Evolutionary conservation across 1,284 basidiomycete species (phyloP), one percentile per base, ranked within the genome.

Genomic region (Melampsora larici-populina): DNA sequence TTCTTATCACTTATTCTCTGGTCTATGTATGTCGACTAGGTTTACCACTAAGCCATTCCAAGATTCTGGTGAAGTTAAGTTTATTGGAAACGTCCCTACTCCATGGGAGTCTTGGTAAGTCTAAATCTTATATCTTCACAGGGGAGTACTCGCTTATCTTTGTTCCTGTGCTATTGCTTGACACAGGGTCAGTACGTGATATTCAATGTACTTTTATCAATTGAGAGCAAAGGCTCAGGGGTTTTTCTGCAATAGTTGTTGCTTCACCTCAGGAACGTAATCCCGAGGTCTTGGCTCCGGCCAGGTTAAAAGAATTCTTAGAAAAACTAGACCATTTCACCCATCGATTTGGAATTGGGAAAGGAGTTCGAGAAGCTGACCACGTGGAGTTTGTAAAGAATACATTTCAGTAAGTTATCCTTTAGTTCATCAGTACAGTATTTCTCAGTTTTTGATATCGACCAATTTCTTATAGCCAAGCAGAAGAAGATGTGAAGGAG

Each of bases 61-160:
- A 69, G 65, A 77, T 43, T 78, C 80, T 17, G 68, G 76, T 60
- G 80, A 82, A 31, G 79, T 81, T 8, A 80, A 82, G 51, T 84
- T 94, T 90, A 92, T 96, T 80, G 92, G 92, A 21, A 89, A 89
- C 5, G 90, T 94, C 0, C 91, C 90, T 51, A 98, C 95, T 0
- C 96, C 96, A 0, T 99, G 96, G 96, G 92, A 94, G 21, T 94
- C 92, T 1, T 99, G 96, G 96, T 86, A 92, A 77, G 71, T n/a
- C 40, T 43, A 8, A 7, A 58, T 1, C n/a, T 13, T 18, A 58
- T n/a, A 24, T 58, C 29, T 58, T 18, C 6, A n/a, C 13, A 8
- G 40, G 40, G 40, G 40, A 13, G 7, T 43, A 9, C 11, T 1
- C 11, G 13, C 40, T 26, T 1, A 63, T 18, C 21, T 8, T 21